Percentiles rank a stretch among this genome's conserved stretches.
phyloP scores from a whole-genome alignment of 1,284 basidiomycete genomes.

The Apiotrichum porosum region DNA sequence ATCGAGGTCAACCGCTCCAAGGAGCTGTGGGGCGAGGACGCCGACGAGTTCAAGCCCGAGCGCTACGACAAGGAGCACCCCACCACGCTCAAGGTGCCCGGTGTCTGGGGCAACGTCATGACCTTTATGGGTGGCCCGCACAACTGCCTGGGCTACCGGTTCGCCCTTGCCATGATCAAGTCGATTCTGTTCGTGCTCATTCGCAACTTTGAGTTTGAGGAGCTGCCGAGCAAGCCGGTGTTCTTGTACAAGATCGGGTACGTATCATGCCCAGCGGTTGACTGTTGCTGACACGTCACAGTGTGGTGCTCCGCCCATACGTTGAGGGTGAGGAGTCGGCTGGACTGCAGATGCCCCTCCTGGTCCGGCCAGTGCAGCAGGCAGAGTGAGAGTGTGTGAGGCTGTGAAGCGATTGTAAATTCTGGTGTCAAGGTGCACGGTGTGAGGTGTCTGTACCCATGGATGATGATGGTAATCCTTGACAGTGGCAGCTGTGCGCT shows the following conservation, averaged over 20 bases:
- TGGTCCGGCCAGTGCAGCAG: conserved; percentile 15
- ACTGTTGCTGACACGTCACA: too few species aligned
- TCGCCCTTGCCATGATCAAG: conserved; percentile 63
- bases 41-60: conserved; percentile 55
- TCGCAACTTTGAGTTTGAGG: conserved; percentile 56
- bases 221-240: conserved; percentile 45
- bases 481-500: too few species aligned
- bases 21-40: conserved; percentile 66
- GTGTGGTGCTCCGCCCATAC: conserved; percentile 22
- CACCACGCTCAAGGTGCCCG: conserved; percentile 55
- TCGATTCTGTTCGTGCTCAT: conserved; percentile 58
- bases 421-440: too few species aligned
- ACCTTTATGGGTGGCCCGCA: conserved; percentile 51
- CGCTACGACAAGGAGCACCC: conserved; percentile 15
- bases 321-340: conserved; percentile 42
- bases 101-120: conserved; percentile 66
- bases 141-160: conserved; percentile 63
- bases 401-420: too few species aligned
- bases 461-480: too few species aligned
- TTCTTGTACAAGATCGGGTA: conserved; percentile 25
- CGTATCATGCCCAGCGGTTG: too few species aligned
- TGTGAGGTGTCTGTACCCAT: too few species aligned
- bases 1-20: conserved; percentile 58
- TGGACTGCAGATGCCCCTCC: conserved; percentile 46
- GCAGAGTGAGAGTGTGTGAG: too few species aligned